Conservation (phyloP, 139 green algal genomes). For the Desmodesmus armatus region DNA sequence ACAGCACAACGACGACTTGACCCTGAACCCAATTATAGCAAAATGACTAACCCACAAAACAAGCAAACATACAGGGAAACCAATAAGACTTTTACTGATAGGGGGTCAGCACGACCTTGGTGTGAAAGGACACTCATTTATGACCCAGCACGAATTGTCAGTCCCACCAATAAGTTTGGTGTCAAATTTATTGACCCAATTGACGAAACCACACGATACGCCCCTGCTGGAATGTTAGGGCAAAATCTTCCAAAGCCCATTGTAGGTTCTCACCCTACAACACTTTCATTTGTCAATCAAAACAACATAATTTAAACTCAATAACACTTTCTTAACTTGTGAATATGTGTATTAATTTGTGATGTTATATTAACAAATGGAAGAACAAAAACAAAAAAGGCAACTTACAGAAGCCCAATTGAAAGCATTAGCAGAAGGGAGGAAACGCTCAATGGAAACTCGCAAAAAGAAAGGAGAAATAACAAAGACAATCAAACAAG, state of each 20-base stretch:
- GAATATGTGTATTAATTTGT: neutral
- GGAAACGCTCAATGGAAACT: neutral
- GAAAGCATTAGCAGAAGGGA: neutral
- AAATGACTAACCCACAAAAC: neutral
- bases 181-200: neutral
- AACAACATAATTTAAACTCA: neutral
- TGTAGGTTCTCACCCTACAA: neutral
- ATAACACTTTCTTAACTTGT: neutral
- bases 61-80: neutral
- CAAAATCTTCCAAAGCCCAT: neutral
- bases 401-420: neutral
- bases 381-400: neutral
- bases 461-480: neutral
- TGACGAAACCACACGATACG: neutral
- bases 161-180: neutral
- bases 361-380: neutral
- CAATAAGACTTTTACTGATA: neutral
- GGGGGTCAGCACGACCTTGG: neutral
- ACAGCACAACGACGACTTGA: neutral
- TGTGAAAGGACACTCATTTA: neutral
- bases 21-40: neutral
- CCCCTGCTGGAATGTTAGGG: neutral
- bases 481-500: neutral
- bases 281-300: neutral
- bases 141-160: neutral